phyloP scores from a whole-genome alignment of 352 stramenopile species.

The Hyaloperonospora brassicae region DNA sequence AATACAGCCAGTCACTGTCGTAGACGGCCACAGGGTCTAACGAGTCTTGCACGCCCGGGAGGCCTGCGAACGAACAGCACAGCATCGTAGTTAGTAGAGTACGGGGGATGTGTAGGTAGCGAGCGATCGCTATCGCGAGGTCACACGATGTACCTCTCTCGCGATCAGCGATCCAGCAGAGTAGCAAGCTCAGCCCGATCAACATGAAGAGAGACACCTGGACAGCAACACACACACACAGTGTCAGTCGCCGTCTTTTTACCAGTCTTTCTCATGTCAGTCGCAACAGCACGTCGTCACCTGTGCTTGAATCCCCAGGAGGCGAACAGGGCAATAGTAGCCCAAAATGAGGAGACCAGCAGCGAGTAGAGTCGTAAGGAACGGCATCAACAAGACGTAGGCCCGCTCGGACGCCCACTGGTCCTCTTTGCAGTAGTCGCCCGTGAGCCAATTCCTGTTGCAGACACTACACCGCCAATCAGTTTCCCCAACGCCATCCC shows the following conservation, averaged over 20 bases:
- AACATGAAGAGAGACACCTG: conserved; percentile 52
- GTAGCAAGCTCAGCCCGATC: conserved; percentile 38
- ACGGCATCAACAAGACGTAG: conserved; percentile 49
- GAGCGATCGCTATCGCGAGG: background rate
- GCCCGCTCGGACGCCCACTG: conserved; percentile 59
- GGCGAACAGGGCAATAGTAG: conserved; percentile 49
- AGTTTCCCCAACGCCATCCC: too few relatives aligned
- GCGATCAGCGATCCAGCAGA: conserved; percentile 68
- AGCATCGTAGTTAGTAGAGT: background rate
- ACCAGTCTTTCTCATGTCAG: too few relatives aligned
- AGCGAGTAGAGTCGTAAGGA: conserved; percentile 42
- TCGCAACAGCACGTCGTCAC: conserved; percentile 12
- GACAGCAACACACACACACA: background rate
- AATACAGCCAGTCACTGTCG: conserved; percentile 77
- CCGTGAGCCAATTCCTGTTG: conserved; percentile 41
- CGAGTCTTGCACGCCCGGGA: conserved; percentile 38
- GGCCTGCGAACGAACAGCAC: conserved; percentile 26
- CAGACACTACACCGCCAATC: background rate
- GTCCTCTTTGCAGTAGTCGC: conserved; percentile 55
- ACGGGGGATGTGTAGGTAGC: background rate
- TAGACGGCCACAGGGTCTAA: conserved; percentile 61
- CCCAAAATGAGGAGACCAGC: conserved; percentile 54
- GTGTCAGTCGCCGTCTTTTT: too few relatives aligned
- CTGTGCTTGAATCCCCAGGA: conserved; percentile 45
- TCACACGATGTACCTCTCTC: conserved; percentile 30